Base-by-base conservation (phyloP, 148 eudicot genomes). In the Rhododendron ovatum region DNA sequence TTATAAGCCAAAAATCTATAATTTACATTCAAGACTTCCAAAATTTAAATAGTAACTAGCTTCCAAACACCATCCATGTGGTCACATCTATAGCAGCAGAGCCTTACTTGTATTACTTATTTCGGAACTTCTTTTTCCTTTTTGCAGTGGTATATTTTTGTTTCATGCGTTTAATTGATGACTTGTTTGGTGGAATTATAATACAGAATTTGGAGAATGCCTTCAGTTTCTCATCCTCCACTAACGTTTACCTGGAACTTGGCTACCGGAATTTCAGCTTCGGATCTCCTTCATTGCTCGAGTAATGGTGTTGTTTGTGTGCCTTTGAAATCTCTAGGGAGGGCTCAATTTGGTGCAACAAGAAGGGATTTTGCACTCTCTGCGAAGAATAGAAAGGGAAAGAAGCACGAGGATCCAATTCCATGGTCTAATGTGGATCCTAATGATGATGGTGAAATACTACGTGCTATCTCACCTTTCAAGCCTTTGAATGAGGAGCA, bases 401-500 rank as follows among this genome's bases (percentile, higher is more conserved):
- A 93, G 90, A 95, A 96, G 88, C 91, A 95, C 30, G 96, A 95
- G 83, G 92, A 94, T 85, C 98, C 98, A 12, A 55, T 11, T 55
- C 22, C 22, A 17, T 55, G 4, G 61, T 55, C 61, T 24, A 90
- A 93, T 85, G 89, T 94, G 5, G 96, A 95, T 85, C 94, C 88
- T 0, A 96, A 94, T 89, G 93, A 91, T 59, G 91, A 93, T 88
- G 97, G 98, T 20, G 98, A 95, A n/a, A 88, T 91, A 82, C 90
- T 96, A 18, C 86, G 90, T 78, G 94, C 93, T 87, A 90, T 95
- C 61, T 95, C 98, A 15, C 88, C 43, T 89, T 96, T 95, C 90
- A 95, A 95, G 91, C 99, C 98, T 85, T 87, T 92, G 59, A 92
- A 88, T 89, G 96, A 92, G 91, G 92, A 90, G 87, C 98, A 93